Conservation (phyloP, 305 asterid genomes). For the Plantago lanceolata region DNA sequence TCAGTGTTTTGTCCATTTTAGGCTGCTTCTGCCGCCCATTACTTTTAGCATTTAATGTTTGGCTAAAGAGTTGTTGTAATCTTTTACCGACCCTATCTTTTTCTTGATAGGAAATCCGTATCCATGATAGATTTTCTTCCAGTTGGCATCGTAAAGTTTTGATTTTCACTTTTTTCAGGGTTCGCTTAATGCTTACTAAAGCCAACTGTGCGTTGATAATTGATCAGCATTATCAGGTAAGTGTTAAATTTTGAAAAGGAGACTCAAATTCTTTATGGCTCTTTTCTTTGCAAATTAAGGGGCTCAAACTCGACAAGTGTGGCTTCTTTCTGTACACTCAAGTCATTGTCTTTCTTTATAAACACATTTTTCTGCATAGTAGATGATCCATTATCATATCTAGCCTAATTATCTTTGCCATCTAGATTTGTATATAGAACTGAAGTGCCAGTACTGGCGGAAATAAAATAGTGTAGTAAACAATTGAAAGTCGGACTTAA, state of each 20-base stretch:
- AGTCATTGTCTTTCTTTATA: background rate
- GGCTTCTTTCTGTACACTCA: background rate
- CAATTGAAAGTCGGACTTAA: too few species aligned
- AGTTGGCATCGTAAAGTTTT: background rate
- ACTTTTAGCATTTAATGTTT: constrained; percentile 1
- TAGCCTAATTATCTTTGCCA: background rate
- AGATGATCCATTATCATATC: background rate
- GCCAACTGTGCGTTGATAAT: background rate
- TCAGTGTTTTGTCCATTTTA: background rate
- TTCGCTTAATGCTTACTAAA: background rate
- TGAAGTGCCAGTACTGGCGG: too few species aligned
- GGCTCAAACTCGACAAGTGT: constrained; percentile 7
- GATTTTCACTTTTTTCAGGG: background rate
- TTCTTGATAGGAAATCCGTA: background rate
- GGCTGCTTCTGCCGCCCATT: constrained; percentile 3
- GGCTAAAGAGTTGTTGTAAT: too few species aligned
- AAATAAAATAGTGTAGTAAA: too few species aligned
- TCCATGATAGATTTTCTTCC: background rate
- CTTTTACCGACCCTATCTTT: background rate
- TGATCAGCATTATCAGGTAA: too few species aligned
- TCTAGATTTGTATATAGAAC: too few species aligned
- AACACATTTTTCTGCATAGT: background rate
- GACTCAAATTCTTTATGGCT: background rate
- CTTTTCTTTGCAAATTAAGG: background rate
- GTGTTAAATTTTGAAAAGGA: background rate